Base-by-base conservation (phyloP, 257 asterid genomes). In the Solanum pinnatisectum region DNA sequence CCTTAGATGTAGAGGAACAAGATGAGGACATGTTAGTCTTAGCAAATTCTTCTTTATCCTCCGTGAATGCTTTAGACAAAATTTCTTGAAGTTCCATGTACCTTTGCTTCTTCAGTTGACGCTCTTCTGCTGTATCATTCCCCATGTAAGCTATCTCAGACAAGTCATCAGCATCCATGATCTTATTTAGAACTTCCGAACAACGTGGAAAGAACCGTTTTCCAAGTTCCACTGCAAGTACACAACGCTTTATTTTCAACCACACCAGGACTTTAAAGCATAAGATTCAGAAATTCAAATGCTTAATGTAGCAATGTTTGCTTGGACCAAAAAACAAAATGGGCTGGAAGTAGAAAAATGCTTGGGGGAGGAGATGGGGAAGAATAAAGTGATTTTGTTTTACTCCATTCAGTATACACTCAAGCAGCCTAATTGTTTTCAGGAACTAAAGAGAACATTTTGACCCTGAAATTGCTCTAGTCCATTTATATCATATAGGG, bases 151-250 rank as follows among this genome's bases (percentile, higher is more conserved):
- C 94, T 86, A 97, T 91, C 88, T 93, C 98, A 1, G 96, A 88
- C 86, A 94, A 93, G 84, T 96, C 98, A 59, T 95, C 98, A 87
- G 93, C 92, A 88, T 97, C 98, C 96, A 95, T 95, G 89, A 97
- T 94, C 94, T 93, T 94, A 91, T 97, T 94, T 8, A 97, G 89
- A 32, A 96, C 97, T 35, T 89, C 94, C 68, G 98, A 97, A 87
- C 99, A 97, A 18, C 98, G 98, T 20, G 98, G 99, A 91, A 97
- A 97, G 89, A 95, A 97, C 56, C 98, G 98, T 85, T 96, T 97
- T 89, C 99, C 99, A 20, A 97, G 99, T 91, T 97, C 99, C 94
- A 97, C 98, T 97, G 85, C 73, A 84, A 83, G 7, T 33, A 22
- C 10, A 67, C 23, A 5, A 71, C 2, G 76, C 20, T 40, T 85